These are phyloP conservation scores for Pugionium cornutum DNA, from an alignment of 345 rosid species.

Conservation along the genomic window DNA sequence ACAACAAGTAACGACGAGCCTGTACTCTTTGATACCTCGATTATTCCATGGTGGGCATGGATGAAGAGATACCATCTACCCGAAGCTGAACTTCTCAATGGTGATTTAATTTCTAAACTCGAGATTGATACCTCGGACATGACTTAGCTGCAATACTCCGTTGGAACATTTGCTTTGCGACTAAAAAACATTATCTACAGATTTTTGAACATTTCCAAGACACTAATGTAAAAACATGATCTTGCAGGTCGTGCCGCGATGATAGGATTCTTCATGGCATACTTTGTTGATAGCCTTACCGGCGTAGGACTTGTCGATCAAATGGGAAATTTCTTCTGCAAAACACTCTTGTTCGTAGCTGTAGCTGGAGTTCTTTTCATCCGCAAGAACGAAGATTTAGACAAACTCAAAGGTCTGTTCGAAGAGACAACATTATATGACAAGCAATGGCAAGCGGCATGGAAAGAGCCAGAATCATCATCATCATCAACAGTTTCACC, in stretches of 20 bases:
- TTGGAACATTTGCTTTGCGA: neutral
- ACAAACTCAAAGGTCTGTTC: constrained; percentile 63
- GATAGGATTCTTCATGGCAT: constrained; percentile 99
- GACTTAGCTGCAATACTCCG: too few relatives aligned
- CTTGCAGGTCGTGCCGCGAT: constrained; percentile 89
- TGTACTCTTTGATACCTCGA: constrained; percentile 83
- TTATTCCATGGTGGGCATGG: constrained; percentile 99
- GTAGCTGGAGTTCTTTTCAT: constrained; percentile 82
- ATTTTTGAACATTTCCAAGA: neutral
- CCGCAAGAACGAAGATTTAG: constrained; percentile 87
- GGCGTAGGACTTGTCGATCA: constrained; percentile 97
- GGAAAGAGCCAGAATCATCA: constrained; percentile 65
- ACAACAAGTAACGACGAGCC: constrained; percentile 79
- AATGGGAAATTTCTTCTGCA: constrained; percentile 95
- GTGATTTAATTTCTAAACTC: constrained; percentile 44
- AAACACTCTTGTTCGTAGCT: constrained; percentile 80
- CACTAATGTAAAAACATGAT: neutral
- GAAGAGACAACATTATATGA: constrained; percentile 95
- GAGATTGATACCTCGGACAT: neutral
- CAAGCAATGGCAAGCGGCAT: constrained; percentile 97
- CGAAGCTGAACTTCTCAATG: constrained; percentile 93
- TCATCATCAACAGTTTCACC: constrained; percentile 27
- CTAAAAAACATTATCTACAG: neutral
- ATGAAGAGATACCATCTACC: constrained; percentile 93
- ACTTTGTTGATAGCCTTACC: constrained; percentile 89